Evolutionary conservation across 176 grass and related monocot genomes (phyloP), one percentile per base, ranked within the genome.

Genomic region (Lolium multiflorum): DNA sequence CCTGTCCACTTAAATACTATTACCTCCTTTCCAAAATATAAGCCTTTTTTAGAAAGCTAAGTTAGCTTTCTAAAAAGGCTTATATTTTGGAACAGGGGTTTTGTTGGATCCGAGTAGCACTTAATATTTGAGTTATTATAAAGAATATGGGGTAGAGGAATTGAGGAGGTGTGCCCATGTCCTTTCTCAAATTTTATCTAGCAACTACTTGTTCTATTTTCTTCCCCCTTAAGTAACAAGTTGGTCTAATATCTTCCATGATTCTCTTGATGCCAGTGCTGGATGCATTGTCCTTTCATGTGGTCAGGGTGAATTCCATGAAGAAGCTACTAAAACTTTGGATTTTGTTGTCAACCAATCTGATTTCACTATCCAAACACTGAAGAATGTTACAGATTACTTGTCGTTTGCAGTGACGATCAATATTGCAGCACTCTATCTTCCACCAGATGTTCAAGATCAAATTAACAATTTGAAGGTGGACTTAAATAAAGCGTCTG

Each of bases 341-440:
- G 86, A 88, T 91, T 98, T 94, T 87, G 94, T 98, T 73, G 90
- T 95, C 25, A 98, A 94, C 81, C 97, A 96, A 87, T 98, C 97
- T 86, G 94, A 96, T 91, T 98, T 98, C 78, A 96, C 94, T 7
- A 93, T 91, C 50, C 94, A 98, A 55, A 91, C 88, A n/a, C 84
- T 96, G 60, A 92, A 85, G 77, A 96, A 98, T 69, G 94, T 98
- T 68, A 98, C 97, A 0, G 94, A 98, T 82, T 98, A 96, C 87
- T 85, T 98, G 46, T 91, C 91, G 12, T 80, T 89, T 89, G 97
- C 97, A 11, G 82, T 89, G 81, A 92, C 88, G 18, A 90, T 98
- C 37, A 98, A 77, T 88, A 94, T 98, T 61, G 92, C 85, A 67
- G 90, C 92, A 64, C 84, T 98, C 52, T 90, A 96, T 89, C 92